Percentiles rank a stretch among this genome's conserved stretches.
phyloP scores from a whole-genome alignment of 129 eudicot species.

The Chrysanthemum lavandulifolium region DNA sequence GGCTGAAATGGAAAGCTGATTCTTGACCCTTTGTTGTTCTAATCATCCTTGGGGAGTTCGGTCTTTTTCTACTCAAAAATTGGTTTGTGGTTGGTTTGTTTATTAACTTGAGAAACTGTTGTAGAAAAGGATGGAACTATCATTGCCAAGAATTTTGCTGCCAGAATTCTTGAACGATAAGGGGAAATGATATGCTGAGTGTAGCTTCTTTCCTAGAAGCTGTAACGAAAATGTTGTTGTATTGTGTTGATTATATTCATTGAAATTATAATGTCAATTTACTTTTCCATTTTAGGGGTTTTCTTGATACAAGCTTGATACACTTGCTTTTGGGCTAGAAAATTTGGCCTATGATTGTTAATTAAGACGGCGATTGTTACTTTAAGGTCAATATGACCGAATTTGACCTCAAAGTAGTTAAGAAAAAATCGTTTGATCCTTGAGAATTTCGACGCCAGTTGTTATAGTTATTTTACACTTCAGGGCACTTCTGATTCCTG shows the following conservation, averaged over 20 bases:
- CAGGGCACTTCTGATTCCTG: too few relatives aligned
- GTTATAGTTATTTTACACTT: too few relatives aligned
- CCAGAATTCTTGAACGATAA: constrained; percentile 25
- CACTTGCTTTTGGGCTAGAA: constrained; percentile 7
- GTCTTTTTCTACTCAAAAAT: constrained; percentile 26
- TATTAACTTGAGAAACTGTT: not conserved
- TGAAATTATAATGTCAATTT: constrained; percentile 4
- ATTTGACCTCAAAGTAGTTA: too few relatives aligned
- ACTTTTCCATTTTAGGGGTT: not conserved
- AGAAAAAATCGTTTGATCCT: too few relatives aligned
- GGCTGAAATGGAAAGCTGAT: constrained; percentile 14
- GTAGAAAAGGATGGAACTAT: constrained; percentile 24
- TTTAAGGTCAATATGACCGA: too few relatives aligned
- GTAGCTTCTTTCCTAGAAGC: constrained; percentile 24
- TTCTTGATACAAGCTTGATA: constrained; percentile 8
- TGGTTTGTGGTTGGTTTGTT: constrained; percentile 22
- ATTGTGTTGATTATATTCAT: constrained; percentile 23
- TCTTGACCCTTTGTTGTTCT: not conserved
- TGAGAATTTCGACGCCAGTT: too few relatives aligned
- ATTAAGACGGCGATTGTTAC: not conserved
- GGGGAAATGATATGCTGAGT: constrained; percentile 16
- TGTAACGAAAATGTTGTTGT: constrained; percentile 9
- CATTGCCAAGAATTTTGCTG: constrained; percentile 23
- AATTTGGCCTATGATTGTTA: not conserved
- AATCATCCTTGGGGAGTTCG: constrained; percentile 18